phyloP scores from a whole-genome alignment of 176 grass and related monocot genomes.

The Paspalum vaginatum region DNA sequence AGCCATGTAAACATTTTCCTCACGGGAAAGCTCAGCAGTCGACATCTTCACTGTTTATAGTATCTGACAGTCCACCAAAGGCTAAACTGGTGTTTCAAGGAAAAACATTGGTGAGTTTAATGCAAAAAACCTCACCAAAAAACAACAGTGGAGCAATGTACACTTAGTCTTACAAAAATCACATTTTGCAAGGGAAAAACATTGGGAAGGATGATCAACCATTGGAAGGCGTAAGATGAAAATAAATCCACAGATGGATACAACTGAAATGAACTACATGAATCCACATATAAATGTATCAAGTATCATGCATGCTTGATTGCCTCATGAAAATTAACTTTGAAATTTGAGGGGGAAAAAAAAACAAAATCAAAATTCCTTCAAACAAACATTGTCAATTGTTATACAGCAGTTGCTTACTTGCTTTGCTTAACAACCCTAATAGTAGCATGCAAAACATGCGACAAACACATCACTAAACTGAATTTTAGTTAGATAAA shows the following conservation, averaged over 20 bases:
- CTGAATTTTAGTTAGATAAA: neutral
- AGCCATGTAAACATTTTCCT: conserved; percentile 58
- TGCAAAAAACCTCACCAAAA: neutral
- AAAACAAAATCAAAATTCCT: neutral
- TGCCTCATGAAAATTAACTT: neutral
- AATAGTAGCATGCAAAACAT: neutral
- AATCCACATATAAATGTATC: neutral
- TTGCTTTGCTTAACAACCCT: neutral
- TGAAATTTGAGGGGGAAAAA: neutral
- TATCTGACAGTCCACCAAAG: neutral
- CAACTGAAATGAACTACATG: neutral
- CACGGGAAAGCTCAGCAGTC: conserved; percentile 53
- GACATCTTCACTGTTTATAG: conserved; percentile 41
- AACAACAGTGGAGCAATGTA: neutral
- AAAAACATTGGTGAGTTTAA: conserved; percentile 23
- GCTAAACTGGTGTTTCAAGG: conserved; percentile 20
- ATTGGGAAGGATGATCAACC: neutral
- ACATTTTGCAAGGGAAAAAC: neutral
- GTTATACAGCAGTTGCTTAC: neutral
- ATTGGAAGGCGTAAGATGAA: neutral
- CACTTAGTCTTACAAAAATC: neutral
- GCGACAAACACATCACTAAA: neutral
- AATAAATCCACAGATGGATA: neutral
- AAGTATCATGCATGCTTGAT: neutral
- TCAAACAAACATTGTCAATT: neutral